Evolutionary conservation across 345 rosid species (phyloP).

Genomic region (Syzygium aromaticum): DNA sequence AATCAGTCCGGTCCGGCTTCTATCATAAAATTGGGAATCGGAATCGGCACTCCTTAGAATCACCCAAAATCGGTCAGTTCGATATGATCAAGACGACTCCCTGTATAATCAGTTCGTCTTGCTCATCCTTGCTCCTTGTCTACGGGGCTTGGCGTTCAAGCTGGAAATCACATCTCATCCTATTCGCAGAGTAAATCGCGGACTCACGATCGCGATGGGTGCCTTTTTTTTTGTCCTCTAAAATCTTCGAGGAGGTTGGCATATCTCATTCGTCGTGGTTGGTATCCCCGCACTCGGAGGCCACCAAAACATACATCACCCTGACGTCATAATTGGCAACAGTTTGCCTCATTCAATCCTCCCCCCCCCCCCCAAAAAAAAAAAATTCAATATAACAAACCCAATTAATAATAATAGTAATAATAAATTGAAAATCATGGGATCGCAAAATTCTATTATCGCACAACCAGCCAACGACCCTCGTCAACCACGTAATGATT

Average conservation of each 20-base stretch:
- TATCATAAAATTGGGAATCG: too few species aligned
- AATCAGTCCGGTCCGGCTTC: too few species aligned
- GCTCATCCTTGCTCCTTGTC: too few species aligned
- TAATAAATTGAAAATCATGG: neutral
- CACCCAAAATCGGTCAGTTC: rapidly evolving
- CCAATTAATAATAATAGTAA: neutral
- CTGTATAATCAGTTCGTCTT: too few species aligned
- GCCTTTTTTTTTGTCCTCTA: neutral
- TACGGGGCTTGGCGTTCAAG: too few species aligned
- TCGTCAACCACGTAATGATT: neutral
- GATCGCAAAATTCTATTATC: neutral
- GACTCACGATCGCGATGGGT: neutral
- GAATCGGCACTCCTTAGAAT: too few species aligned
- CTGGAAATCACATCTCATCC: too few species aligned
- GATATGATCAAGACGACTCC: too few species aligned
- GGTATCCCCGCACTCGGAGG: neutral
- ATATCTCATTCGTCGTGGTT: conserved; percentile 8
- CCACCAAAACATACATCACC: neutral
- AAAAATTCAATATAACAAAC: neutral
- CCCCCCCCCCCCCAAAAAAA: too few species aligned
- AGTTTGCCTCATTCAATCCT: too few species aligned
- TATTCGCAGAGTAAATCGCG: too few species aligned
- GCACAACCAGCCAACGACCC: neutral
- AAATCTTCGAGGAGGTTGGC: neutral
- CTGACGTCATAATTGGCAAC: neutral